These are phyloP conservation scores for Yueomyces sinensis DNA, from an alignment of 805 yeast species.

Conservation along the genomic window DNA sequence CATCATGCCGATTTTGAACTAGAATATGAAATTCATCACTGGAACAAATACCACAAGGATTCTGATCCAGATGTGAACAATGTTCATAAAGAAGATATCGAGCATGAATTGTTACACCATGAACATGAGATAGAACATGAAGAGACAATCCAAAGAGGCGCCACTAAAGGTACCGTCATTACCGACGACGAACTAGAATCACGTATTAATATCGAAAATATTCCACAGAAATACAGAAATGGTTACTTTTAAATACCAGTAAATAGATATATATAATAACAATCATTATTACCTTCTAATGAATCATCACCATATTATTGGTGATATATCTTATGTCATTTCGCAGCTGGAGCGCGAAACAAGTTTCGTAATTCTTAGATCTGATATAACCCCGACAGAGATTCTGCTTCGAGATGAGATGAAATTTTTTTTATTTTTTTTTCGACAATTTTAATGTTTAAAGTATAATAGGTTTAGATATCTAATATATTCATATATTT, in stretches of 20 bases:
- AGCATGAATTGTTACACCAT: conserved; percentile 73
- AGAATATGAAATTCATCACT: conserved; percentile 90
- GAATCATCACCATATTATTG: no score
- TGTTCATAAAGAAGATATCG: conserved; percentile 81
- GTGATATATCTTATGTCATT: no score
- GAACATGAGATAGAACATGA: conserved; percentile 70
- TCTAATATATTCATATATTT: no score
- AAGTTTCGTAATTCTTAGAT: no score
- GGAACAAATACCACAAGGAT: conserved; percentile 69
- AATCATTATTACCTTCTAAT: no score
- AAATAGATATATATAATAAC: no score
- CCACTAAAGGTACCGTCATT: conserved; percentile 24
- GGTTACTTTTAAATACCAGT: conserved; percentile 9
- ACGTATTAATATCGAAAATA: conserved; percentile 24
- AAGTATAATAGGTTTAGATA: no score
- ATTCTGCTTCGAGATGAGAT: no score
- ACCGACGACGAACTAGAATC: conserved; percentile 29
- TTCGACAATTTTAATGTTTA: no score
- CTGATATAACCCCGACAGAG: no score
- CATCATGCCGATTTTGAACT: conserved; percentile 89
- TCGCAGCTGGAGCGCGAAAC: no score
- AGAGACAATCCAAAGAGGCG: conserved; percentile 23
- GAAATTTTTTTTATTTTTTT: no score
- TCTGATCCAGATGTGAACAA: conserved; percentile 70
- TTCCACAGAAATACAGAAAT: conserved; percentile 28